Percentiles rank a stretch among this genome's conserved stretches.
These are phyloP conservation scores for Apiotrichum montevideense DNA, from an alignment of 1,284 basidiomycete genomes.

Conservation along the genomic window DNA sequence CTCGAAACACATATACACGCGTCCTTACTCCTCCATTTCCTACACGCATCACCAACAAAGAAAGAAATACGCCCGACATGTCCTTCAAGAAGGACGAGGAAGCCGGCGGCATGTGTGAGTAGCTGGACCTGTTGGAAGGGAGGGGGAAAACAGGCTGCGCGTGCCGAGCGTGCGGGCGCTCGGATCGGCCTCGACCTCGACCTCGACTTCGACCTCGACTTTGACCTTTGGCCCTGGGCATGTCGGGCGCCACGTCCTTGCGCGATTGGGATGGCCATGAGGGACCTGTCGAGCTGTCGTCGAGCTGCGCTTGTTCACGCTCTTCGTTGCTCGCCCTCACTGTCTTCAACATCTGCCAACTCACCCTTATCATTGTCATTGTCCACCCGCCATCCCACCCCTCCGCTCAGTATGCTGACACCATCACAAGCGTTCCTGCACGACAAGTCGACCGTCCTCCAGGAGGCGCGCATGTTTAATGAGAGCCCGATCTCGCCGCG, in stretches of 20 bases:
- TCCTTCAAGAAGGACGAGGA: constrained; percentile 90
- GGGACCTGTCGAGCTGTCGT: too few species aligned
- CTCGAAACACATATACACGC: not conserved
- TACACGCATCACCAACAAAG: not conserved
- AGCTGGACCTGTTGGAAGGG: not conserved
- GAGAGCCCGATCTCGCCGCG: constrained; percentile 95
- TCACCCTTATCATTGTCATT: too few species aligned
- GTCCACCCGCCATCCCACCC: not conserved
- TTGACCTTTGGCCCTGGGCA: too few species aligned
- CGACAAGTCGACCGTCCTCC: constrained; percentile 92
- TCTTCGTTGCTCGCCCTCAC: too few species aligned
- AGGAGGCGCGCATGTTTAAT: constrained; percentile 98
- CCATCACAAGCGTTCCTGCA: constrained; percentile 52
- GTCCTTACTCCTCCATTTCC: not conserved
- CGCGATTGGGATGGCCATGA: too few species aligned
- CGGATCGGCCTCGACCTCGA: too few species aligned
- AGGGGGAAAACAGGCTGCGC: too few species aligned
- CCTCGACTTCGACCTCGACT: not conserved
- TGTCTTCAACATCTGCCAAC: too few species aligned
- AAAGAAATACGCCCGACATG: constrained; percentile 31
- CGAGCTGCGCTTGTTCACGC: too few species aligned
- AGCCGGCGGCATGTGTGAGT: constrained; percentile 54
- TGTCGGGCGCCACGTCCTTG: too few species aligned
- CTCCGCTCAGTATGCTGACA: not conserved
- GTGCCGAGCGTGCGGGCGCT: too few species aligned